phyloP scores from a whole-genome alignment of 179 eudicot genomes.

The Camellia oleifera region DNA sequence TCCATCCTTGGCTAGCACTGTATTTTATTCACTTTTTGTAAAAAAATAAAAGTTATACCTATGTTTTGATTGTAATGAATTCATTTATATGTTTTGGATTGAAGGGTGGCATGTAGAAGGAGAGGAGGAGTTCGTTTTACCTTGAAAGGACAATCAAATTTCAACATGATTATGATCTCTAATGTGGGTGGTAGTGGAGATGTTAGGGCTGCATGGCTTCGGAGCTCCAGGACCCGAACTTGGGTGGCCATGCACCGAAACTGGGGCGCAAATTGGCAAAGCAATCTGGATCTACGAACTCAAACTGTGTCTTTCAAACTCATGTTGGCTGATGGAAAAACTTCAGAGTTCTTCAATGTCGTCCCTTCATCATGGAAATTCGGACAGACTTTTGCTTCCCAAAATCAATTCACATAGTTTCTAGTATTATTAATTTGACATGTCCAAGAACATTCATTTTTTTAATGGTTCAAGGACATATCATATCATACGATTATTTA shows the following conservation, averaged over 20 bases:
- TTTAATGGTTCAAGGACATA: conserved; percentile 6
- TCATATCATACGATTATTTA: not conserved
- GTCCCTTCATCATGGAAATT: conserved; percentile 69
- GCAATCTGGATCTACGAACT: conserved; percentile 40
- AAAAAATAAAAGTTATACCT: too few relatives aligned
- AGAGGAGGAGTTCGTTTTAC: conserved; percentile 76
- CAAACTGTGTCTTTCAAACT: conserved; percentile 59
- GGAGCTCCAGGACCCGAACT: conserved; percentile 35
- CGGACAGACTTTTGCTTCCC: conserved; percentile 65
- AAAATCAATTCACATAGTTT: conserved; percentile 37
- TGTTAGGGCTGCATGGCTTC: conserved; percentile 53
- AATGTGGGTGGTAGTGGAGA: conserved; percentile 77
- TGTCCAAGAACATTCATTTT: conserved; percentile 13
- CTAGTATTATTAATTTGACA: not conserved
- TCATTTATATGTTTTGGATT: not conserved
- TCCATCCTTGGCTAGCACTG: too few relatives aligned
- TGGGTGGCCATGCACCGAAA: conserved; percentile 65
- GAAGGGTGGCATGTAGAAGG: conserved; percentile 60
- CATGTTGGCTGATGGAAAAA: conserved; percentile 46
- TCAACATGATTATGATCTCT: conserved; percentile 72
- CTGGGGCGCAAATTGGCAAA: conserved; percentile 86
- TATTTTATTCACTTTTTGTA: too few relatives aligned
- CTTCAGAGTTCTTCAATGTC: conserved; percentile 44
- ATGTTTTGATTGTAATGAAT: not conserved
- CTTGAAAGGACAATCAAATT: conserved; percentile 67